phyloP scores from a whole-genome alignment of 805 yeast species.

The Lipomyces sp. region DNA sequence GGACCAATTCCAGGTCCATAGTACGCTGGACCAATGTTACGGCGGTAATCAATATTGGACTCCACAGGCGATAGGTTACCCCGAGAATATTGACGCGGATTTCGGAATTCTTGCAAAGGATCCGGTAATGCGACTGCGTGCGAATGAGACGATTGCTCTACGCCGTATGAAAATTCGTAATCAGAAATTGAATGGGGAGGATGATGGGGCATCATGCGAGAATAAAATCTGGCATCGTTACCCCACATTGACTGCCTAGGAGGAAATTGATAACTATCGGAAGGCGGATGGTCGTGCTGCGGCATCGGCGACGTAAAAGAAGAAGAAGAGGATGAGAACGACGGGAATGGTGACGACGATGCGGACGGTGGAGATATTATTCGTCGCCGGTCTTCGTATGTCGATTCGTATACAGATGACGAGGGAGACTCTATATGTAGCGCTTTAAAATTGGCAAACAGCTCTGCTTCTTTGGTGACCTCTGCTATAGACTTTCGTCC shows the following conservation, averaged over 20 bases:
- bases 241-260: slow-evolving; percentile 28
- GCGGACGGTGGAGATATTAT: slow-evolving; percentile 11
- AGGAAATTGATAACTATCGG: slow-evolving; percentile 9
- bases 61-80: slow-evolving; percentile 23
- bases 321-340: slow-evolving; percentile 14
- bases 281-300: slow-evolving; percentile 13
- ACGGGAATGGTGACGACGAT: slow-evolving; percentile 14
- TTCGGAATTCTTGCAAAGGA: slow-evolving; percentile 26
- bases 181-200: slow-evolving; percentile 13
- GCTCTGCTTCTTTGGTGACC: slow-evolving; percentile 45
- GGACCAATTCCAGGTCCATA: slow-evolving; percentile 15
- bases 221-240: slow-evolving; percentile 20
- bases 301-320: slow-evolving; percentile 15
- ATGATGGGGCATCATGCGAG: slow-evolving; percentile 14
- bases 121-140: slow-evolving; percentile 15
- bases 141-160: neutral
- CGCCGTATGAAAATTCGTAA: slow-evolving; percentile 9
- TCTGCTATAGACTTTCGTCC: slow-evolving; percentile 39
- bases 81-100: slow-evolving; percentile 20
- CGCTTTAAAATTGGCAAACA: slow-evolving; percentile 33
- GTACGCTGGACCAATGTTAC: slow-evolving; percentile 18
- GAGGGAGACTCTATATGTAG: slow-evolving; percentile 17
- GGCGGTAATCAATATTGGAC: slow-evolving; percentile 17
- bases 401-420: slow-evolving; percentile 11
- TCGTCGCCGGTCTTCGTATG: slow-evolving; percentile 36